Conservation (phyloP, 2,329 filamentous ascomycete species). For the Apiospora rasikravindrae region DNA sequence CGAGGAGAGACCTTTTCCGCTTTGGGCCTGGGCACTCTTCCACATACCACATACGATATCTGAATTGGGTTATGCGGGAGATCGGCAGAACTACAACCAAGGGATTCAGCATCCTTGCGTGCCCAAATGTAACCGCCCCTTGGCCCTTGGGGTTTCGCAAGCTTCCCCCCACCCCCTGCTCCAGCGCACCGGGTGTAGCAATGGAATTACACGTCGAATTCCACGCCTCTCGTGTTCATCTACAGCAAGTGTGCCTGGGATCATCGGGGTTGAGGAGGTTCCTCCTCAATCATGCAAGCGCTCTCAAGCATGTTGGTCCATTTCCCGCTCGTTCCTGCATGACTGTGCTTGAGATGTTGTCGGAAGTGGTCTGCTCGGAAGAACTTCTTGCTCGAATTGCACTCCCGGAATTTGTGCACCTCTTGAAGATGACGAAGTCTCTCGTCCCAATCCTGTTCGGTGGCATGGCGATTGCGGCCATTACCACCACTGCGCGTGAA, state of each 20-base stretch:
- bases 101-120: slow-evolving; percentile 1
- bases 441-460: slow-evolving; percentile 86
- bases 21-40: neutral
- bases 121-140: slow-evolving; percentile 6
- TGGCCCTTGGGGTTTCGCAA: slow-evolving; percentile 2
- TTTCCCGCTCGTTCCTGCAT: slow-evolving; percentile 93
- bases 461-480: slow-evolving; percentile 56
- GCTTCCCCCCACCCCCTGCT: neutral
- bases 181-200: neutral
- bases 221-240: slow-evolving; percentile 3
- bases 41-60: slow-evolving; percentile 1
- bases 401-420: slow-evolving; percentile 95
- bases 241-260: slow-evolving; percentile 22
- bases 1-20: slow-evolving; percentile 12
- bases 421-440: slow-evolving; percentile 87
- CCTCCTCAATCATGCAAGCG: slow-evolving; percentile 91
- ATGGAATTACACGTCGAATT: neutral
- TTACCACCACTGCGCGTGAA: slow-evolving; percentile 62
- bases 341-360: slow-evolving; percentile 97
- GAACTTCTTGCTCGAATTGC: slow-evolving; percentile 98
- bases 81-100: neutral
- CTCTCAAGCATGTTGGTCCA: slow-evolving; percentile 99
- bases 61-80: slow-evolving; percentile 13
- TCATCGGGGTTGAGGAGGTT: slow-evolving; percentile 60
- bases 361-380: slow-evolving; percentile 97